Evolutionary conservation across 768 basidiomycete genomes (phyloP).

Genomic region (Suillus fuscotomentosus): DNA sequence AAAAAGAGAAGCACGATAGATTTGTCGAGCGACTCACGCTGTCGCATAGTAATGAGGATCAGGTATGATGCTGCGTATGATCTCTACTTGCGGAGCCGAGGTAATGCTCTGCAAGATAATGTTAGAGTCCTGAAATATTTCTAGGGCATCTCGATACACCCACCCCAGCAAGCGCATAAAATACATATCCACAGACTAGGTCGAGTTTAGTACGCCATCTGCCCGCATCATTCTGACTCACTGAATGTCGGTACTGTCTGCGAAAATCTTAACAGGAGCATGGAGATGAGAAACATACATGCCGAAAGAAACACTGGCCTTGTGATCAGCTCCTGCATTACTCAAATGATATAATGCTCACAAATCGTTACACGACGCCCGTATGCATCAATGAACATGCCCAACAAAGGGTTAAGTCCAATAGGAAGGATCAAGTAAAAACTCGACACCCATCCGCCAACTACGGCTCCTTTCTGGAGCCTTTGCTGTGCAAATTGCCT

Average conservation of each 20-base stretch:
- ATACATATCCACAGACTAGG: conserved; percentile 40
- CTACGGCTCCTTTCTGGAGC: conserved; percentile 39
- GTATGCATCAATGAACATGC: conserved; percentile 39
- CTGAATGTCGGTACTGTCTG: conserved; percentile 37
- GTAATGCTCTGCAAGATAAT: conserved; percentile 31
- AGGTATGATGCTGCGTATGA: conserved; percentile 40
- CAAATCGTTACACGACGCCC: conserved; percentile 39
- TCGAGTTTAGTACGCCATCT: neutral
- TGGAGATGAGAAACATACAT: conserved; percentile 38
- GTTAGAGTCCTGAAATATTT: neutral
- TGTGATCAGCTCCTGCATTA: neutral
- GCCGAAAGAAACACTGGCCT: conserved; percentile 38
- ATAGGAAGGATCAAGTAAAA: conserved; percentile 42
- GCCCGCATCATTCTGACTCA: conserved; percentile 14
- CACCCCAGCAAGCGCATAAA: conserved; percentile 41
- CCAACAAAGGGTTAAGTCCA: conserved; percentile 38
- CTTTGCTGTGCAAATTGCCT: conserved; percentile 44
- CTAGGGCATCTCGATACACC: neutral
- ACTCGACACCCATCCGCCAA: conserved; percentile 45
- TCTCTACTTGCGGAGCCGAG: conserved; percentile 42
- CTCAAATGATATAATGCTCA: conserved; percentile 17
- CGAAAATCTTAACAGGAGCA: conserved; percentile 40
- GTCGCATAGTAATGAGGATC: conserved; percentile 42
- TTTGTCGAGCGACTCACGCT: conserved; percentile 23
- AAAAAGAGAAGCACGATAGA: neutral